Conservation (phyloP, 1,284 basidiomycete genomes). For the Papiliotrema flavescens region DNA sequence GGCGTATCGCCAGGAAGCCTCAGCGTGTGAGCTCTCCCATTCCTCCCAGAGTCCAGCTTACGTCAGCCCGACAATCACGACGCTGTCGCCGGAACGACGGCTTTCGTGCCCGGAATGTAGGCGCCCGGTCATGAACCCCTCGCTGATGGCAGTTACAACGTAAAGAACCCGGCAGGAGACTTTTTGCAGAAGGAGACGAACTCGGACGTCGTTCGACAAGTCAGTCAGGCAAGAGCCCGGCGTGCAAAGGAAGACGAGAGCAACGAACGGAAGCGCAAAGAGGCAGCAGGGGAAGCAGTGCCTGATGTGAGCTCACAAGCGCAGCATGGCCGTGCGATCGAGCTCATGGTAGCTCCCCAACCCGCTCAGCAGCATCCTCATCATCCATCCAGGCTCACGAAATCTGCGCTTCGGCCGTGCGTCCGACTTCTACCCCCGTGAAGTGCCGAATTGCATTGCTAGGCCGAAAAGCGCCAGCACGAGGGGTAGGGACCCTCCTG, state of each 20-base stretch:
- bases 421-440: slow-evolving; percentile 59
- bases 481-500: slow-evolving; percentile 24
- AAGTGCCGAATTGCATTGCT: slow-evolving; percentile 48
- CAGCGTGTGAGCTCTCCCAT: background rate
- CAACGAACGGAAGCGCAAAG: slow-evolving; percentile 12
- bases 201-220: slow-evolving; percentile 36
- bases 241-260: slow-evolving; percentile 23
- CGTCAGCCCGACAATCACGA: slow-evolving; percentile 20
- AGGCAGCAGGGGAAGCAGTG: slow-evolving; percentile 17
- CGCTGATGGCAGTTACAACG: slow-evolving; percentile 25
- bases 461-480: slow-evolving; percentile 16
- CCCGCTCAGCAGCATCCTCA: slow-evolving; percentile 55
- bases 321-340: background rate
- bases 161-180: slow-evolving; percentile 45
- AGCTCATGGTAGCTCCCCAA: slow-evolving; percentile 6
- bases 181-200: slow-evolving; percentile 37
- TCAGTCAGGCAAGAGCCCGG: slow-evolving; percentile 24
- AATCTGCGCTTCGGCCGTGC: slow-evolving; percentile 83
- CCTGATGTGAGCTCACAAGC: slow-evolving; percentile 14
- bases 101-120: slow-evolving; percentile 38
- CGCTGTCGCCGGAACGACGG: slow-evolving; percentile 33
- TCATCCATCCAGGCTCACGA: slow-evolving; percentile 91
- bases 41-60: background rate
- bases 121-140: background rate
- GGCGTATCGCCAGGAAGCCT: background rate